phyloP scores from a whole-genome alignment of 139 green algal genomes.

The Limnomonas spitsbergensis region DNA sequence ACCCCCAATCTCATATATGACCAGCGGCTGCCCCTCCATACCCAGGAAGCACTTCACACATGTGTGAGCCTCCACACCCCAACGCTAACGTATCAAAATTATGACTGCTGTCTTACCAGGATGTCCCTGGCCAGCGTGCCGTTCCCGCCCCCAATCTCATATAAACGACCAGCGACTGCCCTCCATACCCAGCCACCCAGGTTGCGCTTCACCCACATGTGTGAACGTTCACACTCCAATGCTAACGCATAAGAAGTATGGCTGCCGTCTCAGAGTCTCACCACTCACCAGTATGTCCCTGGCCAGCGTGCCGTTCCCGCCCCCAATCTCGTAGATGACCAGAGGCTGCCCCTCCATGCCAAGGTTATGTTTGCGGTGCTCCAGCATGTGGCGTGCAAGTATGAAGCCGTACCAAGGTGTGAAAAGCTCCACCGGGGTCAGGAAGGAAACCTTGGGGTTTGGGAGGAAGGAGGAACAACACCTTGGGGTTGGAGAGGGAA shows the following conservation, averaged over 20 bases:
- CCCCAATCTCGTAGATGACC: conserved; percentile 75
- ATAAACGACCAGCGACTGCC: conserved; percentile 56
- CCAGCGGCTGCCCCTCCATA: conserved; percentile 43
- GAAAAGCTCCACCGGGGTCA: conserved; percentile 85
- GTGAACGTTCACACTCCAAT: no score
- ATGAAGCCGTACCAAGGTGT: conserved; percentile 55
- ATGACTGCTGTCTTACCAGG: no score
- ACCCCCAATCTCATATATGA: conserved; percentile 76
- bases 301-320: conserved; percentile 76
- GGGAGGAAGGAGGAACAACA: neutral
- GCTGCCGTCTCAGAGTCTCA: no score
- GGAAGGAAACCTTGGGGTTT: conserved; percentile 21
- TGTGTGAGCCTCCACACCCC: no score
- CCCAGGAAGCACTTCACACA: conserved; percentile 30
- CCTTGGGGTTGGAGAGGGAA: no score
- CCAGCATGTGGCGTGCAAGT: conserved; percentile 39
- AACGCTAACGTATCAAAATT: no score
- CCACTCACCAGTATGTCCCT: conserved; percentile 68
- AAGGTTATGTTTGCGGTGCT: conserved; percentile 41
- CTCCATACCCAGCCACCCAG: conserved; percentile 28
- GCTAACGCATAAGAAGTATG: no score
- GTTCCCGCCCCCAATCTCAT: conserved; percentile 81
- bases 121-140: conserved; percentile 72
- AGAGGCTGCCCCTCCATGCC: conserved; percentile 42
- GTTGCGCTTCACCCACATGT: conserved; percentile 33